Base-by-base conservation (phyloP, 1,284 basidiomycete genomes). In the Rhizopogon parksii region DNA sequence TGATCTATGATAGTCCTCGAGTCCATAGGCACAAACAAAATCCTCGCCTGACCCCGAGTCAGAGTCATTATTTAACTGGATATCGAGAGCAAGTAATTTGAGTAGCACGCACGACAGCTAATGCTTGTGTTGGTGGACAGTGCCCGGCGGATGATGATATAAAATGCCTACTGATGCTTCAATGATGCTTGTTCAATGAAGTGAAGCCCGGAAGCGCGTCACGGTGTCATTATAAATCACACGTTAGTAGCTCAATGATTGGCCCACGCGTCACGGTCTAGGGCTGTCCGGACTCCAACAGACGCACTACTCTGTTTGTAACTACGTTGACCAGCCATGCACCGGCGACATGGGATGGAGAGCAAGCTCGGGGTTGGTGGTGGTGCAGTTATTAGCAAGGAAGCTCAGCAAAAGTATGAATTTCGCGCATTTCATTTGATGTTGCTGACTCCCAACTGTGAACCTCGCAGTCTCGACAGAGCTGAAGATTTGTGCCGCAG, bases 401-500 rank as follows among this genome's bases (percentile, higher is more conserved):
- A 65, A 37, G 50, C 63, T 7, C 57, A 58, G 35, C 55, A 42
- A 48, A 60, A 62, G 65, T 64, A 37, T 51, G 59, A 54, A 17
- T 24, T 24, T 40, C 19, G 14, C 11, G 17, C 35, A 6, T 39
- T 21, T 32, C 15, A 35, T 30, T 19, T 6, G 9, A 38, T 49
- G 25, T 4, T 19, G 8, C 17, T 50, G 25, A n/a, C 6, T n/a
- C n/a, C n/a, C 17, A 9, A 48, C 2, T 38, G 30, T 6, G 14
- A 30, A 43, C 30, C 6, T 8, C 15, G n/a, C 38, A 64, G 61
- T 46, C 55, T 65, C 27, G 60, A 60, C 25, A 65, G 57, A 30
- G 62, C 56, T 7, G 64, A 66, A 48, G 57, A 61, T 38, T 56
- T 65, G 2, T 64, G 62, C 39, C 53, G 57, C 12, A 61, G 54